Conservation (phyloP, 2,329 filamentous ascomycete genomes). For the Sporothrix brasiliensis region DNA sequence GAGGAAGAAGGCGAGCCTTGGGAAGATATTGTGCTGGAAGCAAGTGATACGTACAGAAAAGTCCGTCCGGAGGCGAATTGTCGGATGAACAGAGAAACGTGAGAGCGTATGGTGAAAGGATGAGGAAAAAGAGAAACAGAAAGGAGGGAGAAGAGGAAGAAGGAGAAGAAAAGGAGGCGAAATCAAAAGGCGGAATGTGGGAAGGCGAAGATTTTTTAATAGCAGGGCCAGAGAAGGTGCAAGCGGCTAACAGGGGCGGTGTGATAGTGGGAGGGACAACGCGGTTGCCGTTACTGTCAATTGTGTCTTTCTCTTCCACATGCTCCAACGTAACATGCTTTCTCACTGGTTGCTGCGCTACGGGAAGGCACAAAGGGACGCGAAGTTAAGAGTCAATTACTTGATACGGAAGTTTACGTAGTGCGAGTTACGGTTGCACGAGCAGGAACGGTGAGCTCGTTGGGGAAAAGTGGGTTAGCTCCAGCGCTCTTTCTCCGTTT, state of each 20-base stretch:
- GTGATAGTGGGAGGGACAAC: conserved; percentile 31
- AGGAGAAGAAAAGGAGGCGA: conserved; percentile 31
- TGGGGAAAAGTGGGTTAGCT: conserved; percentile 21
- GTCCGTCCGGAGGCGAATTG: conserved; percentile 29
- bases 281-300: neutral
- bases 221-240: conserved; percentile 14
- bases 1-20: neutral
- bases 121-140: conserved; percentile 13
- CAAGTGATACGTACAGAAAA: conserved; percentile 25
- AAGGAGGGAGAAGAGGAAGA: conserved; percentile 31
- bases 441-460: conserved; percentile 22
- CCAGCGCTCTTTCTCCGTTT: conserved; percentile 1
- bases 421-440: neutral
- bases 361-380: conserved; percentile 22
- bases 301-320: neutral
- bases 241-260: conserved; percentile 32
- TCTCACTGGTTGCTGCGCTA: conserved; percentile 27
- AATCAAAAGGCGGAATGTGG: conserved; percentile 20
- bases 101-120: conserved; percentile 23
- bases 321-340: conserved; percentile 7
- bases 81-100: conserved; percentile 29
- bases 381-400: neutral
- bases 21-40: neutral
- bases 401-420: conserved; percentile 25
- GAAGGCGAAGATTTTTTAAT: conserved; percentile 31